Conservation (phyloP, 2,329 filamentous ascomycete species). For the Aspergillus unguis region DNA sequence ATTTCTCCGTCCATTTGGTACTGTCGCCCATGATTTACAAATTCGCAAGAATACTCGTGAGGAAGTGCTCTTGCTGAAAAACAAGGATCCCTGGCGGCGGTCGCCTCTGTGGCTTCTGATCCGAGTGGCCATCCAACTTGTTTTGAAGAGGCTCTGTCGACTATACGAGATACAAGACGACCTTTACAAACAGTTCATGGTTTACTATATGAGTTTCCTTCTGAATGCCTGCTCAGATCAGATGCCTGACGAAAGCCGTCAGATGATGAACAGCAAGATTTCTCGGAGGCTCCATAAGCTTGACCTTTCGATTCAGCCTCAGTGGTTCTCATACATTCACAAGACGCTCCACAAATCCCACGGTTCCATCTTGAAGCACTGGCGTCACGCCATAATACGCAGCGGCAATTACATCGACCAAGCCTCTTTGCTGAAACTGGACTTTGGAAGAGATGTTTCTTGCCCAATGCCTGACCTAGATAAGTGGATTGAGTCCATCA, state of each 20-base stretch:
- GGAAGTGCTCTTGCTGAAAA: slow-evolving; percentile 47
- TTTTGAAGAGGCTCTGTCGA: slow-evolving; percentile 1
- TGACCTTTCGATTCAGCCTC: slow-evolving; percentile 3
- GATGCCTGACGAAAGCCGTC: slow-evolving; percentile 21
- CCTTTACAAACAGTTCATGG: slow-evolving; percentile 53
- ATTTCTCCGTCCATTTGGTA: slow-evolving; percentile 43
- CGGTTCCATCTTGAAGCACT: background rate
- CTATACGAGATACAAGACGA: background rate
- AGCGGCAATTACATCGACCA: background rate
- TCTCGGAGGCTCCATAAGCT: slow-evolving; percentile 45
- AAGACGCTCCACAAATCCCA: slow-evolving; percentile 3
- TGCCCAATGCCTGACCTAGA: slow-evolving; percentile 13
- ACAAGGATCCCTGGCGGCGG: slow-evolving; percentile 19
- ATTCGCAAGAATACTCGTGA: slow-evolving; percentile 56
- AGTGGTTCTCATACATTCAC: slow-evolving; percentile 14
- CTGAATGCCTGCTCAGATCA: slow-evolving; percentile 29
- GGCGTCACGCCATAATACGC: background rate
- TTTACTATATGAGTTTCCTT: slow-evolving; percentile 43
- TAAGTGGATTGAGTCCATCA: slow-evolving; percentile 3
- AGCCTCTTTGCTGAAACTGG: background rate
- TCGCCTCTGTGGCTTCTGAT: slow-evolving; percentile 53
- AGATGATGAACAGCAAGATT: slow-evolving; percentile 47
- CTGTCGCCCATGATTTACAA: slow-evolving; percentile 16
- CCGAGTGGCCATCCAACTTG: slow-evolving; percentile 30
- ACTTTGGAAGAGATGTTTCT: slow-evolving; percentile 14